Evolutionary conservation across 2,329 filamentous ascomycete genomes (phyloP).

Genomic region (Colletotrichum melonis): DNA sequence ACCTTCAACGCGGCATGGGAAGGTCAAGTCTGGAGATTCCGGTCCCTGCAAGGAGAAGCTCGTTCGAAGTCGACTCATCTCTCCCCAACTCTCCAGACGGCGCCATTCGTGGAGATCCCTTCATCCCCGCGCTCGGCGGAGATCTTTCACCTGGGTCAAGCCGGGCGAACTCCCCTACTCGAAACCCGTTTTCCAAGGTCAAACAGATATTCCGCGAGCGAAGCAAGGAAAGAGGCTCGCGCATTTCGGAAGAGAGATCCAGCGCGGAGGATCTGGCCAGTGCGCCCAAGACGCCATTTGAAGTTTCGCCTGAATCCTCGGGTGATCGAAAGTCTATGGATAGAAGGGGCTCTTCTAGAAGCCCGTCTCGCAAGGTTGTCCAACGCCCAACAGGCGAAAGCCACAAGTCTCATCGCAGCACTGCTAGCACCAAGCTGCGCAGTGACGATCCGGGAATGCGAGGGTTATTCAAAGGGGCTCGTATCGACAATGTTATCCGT

Average conservation of each 20-base stretch:
- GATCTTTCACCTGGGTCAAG: constrained; percentile 74
- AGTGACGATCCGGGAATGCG: constrained; percentile 66
- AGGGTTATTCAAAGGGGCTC: constrained; percentile 81
- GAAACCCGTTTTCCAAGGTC: constrained; percentile 68
- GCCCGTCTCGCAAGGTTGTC: constrained; percentile 49
- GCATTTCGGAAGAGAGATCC: constrained; percentile 33
- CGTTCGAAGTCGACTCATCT: constrained; percentile 58
- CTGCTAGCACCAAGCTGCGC: constrained; percentile 59
- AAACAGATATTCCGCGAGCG: constrained; percentile 68
- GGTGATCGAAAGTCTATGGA: constrained; percentile 40
- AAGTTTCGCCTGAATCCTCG: constrained; percentile 28
- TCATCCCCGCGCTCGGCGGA: constrained; percentile 69
- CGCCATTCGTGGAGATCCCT: constrained; percentile 58
- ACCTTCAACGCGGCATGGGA: constrained; percentile 41
- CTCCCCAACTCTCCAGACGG: constrained; percentile 64
- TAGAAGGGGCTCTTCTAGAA: constrained; percentile 48
- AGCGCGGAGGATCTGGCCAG: constrained; percentile 42
- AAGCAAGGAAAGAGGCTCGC: constrained; percentile 56
- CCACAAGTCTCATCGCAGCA: constrained; percentile 60
- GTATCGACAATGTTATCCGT: constrained; percentile 78
- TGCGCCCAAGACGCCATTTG: constrained; percentile 39
- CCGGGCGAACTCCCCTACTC: constrained; percentile 71
- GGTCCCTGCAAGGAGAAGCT: constrained; percentile 48
- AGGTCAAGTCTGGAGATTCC: constrained; percentile 63
- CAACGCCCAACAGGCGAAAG: constrained; percentile 55